Base-by-base conservation (phyloP, 371 early-diverging fungal species). In the Apophysomyces sp. region DNA sequence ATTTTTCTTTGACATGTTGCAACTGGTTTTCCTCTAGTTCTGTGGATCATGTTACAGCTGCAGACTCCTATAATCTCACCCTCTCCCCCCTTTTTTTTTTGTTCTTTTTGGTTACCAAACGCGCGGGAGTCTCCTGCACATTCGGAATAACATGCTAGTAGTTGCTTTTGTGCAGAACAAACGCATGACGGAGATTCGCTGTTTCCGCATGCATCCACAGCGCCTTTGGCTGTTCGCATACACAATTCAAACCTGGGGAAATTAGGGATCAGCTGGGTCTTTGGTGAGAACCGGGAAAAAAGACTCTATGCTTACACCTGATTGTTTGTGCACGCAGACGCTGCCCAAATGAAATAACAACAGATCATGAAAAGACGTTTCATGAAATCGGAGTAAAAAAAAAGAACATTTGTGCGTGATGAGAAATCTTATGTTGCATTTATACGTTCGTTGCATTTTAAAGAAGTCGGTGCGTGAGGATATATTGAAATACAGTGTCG, bases 101-200 rank as follows among this genome's bases (percentile, higher is more conserved):
- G 21, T 5, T 52, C 51, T 34, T 51, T 31, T 52, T 31, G 12
- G 28, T 63, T 40, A 39, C 57, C 34, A 28, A 39, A 52, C 11
- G 55, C 55, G 28, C 27, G 37, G 4, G 16, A 26, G 15, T 55
- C 55, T 16, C 55, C 55, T 13, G 66, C 57, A 32, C 66, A 66
- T 58, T 66, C 66, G 1, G 66, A 56, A 52, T 57, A 66, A 30
- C 66, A 66, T 15, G 66, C 61, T 4, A 66, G 44, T 21, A 66
- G n/a, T 53, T 66, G 66, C 15, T 66, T 66, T 41, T 66, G 55
- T 21, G 66, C 66, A 18, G 58, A 52, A 28, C 66, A 66, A n/a
- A 32, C 54, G 18, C 66, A 66, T 8, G 57, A 49, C 4, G 51
- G 49, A 44, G 59, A 30, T 18, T 34, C 49, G 13, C 51, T 16